Conservation (phyloP, 805 yeast genomes). For the Metschnikowia gruessii region DNA sequence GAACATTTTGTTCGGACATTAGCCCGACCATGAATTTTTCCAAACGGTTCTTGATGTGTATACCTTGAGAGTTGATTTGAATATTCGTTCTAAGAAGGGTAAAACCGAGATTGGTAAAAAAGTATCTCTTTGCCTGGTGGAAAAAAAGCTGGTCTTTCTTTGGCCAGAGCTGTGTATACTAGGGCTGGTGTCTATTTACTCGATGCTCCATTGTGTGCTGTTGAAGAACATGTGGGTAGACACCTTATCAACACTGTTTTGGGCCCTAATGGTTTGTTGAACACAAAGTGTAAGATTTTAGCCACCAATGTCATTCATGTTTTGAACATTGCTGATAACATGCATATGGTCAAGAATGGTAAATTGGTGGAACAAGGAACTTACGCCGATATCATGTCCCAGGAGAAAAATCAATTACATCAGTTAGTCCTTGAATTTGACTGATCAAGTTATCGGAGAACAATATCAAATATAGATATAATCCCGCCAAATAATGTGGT, state of each 20-base stretch:
- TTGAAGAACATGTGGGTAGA: slow-evolving; percentile 43
- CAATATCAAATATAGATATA: too few species aligned
- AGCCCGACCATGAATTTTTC: slow-evolving; percentile 32
- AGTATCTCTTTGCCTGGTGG: slow-evolving; percentile 43
- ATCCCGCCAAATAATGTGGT: too few species aligned
- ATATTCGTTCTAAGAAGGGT: slow-evolving; percentile 39
- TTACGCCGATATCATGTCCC: slow-evolving; percentile 49
- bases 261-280: slow-evolving; percentile 31
- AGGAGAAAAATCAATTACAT: slow-evolving; percentile 47
- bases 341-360: slow-evolving; percentile 70
- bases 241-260: slow-evolving; percentile 32
- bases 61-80: slow-evolving; percentile 42
- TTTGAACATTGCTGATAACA: slow-evolving; percentile 24
- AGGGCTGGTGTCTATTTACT: slow-evolving; percentile 40
- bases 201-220: slow-evolving; percentile 44
- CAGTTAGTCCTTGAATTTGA: slow-evolving; percentile 61
- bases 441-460: too few species aligned
- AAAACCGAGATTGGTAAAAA: slow-evolving; percentile 44
- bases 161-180: slow-evolving; percentile 43
- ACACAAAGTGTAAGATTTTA: slow-evolving; percentile 15
- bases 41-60: slow-evolving; percentile 30
- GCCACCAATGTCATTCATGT: slow-evolving; percentile 17
- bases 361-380: slow-evolving; percentile 64
- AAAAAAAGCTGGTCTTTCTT: slow-evolving; percentile 41
- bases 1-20: slow-evolving; percentile 38